A percentile compares a stretch with the other conserved stretches of the same genome.
Conservation (phyloP, 1,139 yeast genomes). For the Zygosaccharomyces pseudobailii region DNA sequence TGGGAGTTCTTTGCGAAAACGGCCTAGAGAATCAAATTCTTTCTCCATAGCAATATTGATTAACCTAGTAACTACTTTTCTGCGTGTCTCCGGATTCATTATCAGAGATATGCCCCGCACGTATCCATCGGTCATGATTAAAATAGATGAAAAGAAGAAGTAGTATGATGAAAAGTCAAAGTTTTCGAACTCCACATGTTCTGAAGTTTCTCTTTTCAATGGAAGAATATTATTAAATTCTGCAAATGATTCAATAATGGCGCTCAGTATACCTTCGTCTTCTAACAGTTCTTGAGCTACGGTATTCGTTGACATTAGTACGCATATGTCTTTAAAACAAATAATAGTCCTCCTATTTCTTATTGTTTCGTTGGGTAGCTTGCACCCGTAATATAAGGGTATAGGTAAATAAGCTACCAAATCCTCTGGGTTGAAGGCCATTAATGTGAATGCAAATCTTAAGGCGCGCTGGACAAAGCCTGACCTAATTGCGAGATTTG, state of each 20-base stretch:
- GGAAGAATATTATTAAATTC: constrained; percentile 77
- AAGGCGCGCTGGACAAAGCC: constrained; percentile 40
- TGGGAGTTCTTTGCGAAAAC: constrained; percentile 16
- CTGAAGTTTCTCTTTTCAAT: constrained; percentile 65
- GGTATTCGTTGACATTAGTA: constrained; percentile 65
- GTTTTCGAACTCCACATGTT: constrained; percentile 87
- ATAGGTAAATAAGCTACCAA: constrained; percentile 57
- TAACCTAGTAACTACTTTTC: constrained; percentile 16
- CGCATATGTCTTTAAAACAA: constrained; percentile 77
- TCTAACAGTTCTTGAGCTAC: constrained; percentile 46
- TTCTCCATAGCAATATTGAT: constrained; percentile 16
- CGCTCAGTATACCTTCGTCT: constrained; percentile 34
- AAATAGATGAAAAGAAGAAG: constrained; percentile 61
- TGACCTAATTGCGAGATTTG: constrained; percentile 62
- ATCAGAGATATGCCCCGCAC: constrained; percentile 33
- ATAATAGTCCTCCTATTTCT: constrained; percentile 83
- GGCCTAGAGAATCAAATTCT: constrained; percentile 21
- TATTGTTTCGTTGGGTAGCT: constrained; percentile 48
- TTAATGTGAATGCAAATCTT: constrained; percentile 43
- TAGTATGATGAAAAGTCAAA: constrained; percentile 80
- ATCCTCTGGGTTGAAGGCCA: constrained; percentile 62
- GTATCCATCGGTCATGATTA: constrained; percentile 51
- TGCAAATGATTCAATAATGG: constrained; percentile 60
- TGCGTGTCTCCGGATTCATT: constrained; percentile 20
- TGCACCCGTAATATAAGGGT: constrained; percentile 46